A percentile compares a stretch with the other conserved stretches of the same genome.
Evolutionary conservation across 2,329 filamentous ascomycete genomes (phyloP).

Genomic region (Nakataea oryzae): DNA sequence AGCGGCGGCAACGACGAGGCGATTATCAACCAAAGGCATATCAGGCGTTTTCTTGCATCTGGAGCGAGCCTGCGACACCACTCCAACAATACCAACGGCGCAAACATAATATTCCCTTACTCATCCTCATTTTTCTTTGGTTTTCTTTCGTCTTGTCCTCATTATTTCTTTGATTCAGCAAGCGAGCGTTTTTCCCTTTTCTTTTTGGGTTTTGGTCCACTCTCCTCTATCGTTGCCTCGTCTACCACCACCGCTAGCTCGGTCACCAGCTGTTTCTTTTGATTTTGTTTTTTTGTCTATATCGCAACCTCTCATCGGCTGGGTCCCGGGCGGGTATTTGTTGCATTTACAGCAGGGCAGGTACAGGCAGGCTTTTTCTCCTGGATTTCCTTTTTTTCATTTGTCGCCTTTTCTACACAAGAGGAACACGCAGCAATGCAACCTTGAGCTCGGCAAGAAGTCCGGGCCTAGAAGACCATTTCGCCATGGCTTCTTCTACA

Average conservation of each 20-base stretch:
- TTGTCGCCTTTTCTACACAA: constrained; percentile 27
- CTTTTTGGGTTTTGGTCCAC: constrained; percentile 28
- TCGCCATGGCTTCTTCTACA: constrained; percentile 17
- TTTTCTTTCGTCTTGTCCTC: constrained; percentile 15
- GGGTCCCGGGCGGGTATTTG: constrained; percentile 39
- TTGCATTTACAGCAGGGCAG: constrained; percentile 44
- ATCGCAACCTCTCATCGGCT: constrained; percentile 36
- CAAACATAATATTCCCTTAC: constrained; percentile 16
- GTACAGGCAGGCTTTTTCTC: constrained; percentile 35
- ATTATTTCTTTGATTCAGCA: constrained; percentile 20
- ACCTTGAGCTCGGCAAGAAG: constrained; percentile 31
- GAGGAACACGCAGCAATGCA: constrained; percentile 55
- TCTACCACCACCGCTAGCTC: constrained; percentile 34
- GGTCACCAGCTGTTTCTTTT: constrained; percentile 24
- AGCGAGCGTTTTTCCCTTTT: constrained; percentile 26
- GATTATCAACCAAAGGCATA: constrained; percentile 5
- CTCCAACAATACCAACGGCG: constrained; percentile 14
- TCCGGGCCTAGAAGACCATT: constrained; percentile 33
- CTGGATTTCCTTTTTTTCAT: constrained; percentile 15
- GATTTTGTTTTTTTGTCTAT: constrained; percentile 22
- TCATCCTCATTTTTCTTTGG: constrained; percentile 13
- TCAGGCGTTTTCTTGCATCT: constrained; percentile 30
- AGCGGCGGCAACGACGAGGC: constrained; percentile 1
- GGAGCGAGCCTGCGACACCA: constrained; percentile 16
- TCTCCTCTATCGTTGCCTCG: constrained; percentile 19